Evolutionary conservation across 2,329 filamentous ascomycete species (phyloP), one percentile per base, ranked within the genome.

Genomic region (Magnaporthiopsis rhizophila): DNA sequence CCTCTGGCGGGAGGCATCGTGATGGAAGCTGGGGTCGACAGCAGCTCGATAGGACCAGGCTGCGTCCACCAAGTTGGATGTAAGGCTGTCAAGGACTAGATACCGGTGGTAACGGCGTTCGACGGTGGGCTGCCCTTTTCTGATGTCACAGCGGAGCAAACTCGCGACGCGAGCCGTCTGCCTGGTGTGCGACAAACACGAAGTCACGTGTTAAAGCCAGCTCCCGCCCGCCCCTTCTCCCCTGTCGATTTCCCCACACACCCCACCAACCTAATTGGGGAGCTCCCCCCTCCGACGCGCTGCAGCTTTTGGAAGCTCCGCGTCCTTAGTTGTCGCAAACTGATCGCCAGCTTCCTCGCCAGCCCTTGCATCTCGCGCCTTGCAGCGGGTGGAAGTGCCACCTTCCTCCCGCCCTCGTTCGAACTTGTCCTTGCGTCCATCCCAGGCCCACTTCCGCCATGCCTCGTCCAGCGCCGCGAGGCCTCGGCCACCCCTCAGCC

Each of bases 151-250:
- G 45, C 45, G 18, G 45, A 21, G 59, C 21, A n/a, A 32, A 50
- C 18, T 38, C 59, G 59, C 59, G 59, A 61, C 59, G 59, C 59
- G 59, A 38, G 34, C 28, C 18, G 21, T 45, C 59, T 61, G 28
- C 59, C 34, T 34, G 26, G 32, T 32, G 59, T 53, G 45, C 45
- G 45, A 53, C 45, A 11, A 21, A 28, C 34, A 61, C 59, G 59
- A 45, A 61, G 32, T 61, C 59, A 61, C 59, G 59, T 61, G 59
- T 50, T 26, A 1, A 13, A 21, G 18, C n/a, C 8, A 53, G 45
- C 34, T 15, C 45, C 26, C 2, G 7, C 34, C 34, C 34, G 9
- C 34, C 12, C 34, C 3, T 45, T 9, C 21, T 53, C 45, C 45
- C 21, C 45, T n/a, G 45, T 53, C 45, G 45, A 24, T 24, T n/a